Percentiles rank a stretch among this genome's conserved stretches.
These are phyloP conservation scores for Botrytis paeoniae DNA, from an alignment of 2,329 filamentous ascomycete genomes.

Conservation along the genomic window DNA sequence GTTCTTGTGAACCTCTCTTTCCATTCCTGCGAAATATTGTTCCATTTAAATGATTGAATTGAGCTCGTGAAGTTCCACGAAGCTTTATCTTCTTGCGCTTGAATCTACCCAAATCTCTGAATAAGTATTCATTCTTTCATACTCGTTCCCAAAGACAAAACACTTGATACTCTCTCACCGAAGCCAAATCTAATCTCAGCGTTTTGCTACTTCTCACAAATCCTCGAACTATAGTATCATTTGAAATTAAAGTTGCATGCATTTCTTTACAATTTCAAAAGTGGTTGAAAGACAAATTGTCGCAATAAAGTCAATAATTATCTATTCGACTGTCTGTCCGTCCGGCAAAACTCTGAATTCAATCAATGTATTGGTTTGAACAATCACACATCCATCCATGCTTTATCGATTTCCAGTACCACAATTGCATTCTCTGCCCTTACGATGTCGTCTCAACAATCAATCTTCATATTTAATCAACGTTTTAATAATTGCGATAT, in stretches of 20 bases:
- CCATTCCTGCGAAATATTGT: no score
- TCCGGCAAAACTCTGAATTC: neutral
- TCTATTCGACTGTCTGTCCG: neutral
- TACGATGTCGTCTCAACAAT: neutral
- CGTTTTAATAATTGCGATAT: neutral
- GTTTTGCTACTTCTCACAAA: neutral
- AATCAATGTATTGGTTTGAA: neutral
- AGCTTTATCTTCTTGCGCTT: neutral
- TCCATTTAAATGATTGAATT: rapidly evolving
- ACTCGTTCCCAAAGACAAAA: neutral
- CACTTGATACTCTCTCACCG: neutral
- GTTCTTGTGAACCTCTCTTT: no score
- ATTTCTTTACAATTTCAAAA: neutral
- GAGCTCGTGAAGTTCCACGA: neutral
- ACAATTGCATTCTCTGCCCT: no score
- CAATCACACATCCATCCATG: neutral
- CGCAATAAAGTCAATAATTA: neutral
- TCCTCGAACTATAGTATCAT: neutral
- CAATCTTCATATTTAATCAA: neutral
- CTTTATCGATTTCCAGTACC: no score
- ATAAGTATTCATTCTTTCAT: neutral
- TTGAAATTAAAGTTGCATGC: neutral
- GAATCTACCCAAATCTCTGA: neutral
- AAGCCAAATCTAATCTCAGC: neutral
- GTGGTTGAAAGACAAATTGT: neutral